Base-by-base conservation (phyloP, 768 basidiomycete species). In the Clavaria fumosa region DNA sequence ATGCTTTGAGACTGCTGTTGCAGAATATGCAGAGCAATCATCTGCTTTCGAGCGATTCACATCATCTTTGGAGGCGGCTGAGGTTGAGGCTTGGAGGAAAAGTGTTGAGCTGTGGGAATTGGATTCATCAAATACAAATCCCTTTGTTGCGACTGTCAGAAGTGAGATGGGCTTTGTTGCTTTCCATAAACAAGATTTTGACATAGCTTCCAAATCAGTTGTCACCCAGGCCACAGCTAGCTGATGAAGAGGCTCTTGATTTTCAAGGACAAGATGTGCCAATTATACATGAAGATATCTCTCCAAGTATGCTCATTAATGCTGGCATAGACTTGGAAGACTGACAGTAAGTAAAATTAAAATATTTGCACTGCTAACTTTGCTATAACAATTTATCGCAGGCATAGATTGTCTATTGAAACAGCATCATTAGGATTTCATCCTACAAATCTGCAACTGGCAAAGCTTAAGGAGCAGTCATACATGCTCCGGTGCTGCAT, bases 311-410 rank as follows among this genome's bases (percentile, higher is more conserved):
- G 7, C 43, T 63, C 11, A 46, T 61, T 26, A 42, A 40, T 0
- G 45, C 45, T 17, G 59, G 53, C 4, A 33, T 61, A 1, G 53
- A 61, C 21, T 20, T 62, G 5, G 57, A 63, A 38, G 54, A 55
- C 10, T 44, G 42, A 23, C 57, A 61, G 58, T 60, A 35, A 21
- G 55, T 52, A n/a, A n/a, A 11, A 38, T 15, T 37, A 9, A 23
- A 12, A 23, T 30, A 14, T 24, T 7, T 7, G 28, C 32, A 28
- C 22, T 12, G 19, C 18, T 18, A 7, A 4, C 12, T 23, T 30
- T 17, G 15, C 9, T 9, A 7, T 24, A 20, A 33, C 14, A 11
- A 15, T 26, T 12, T 11, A 17, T 19, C 15, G 27, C 28, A 53
- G 52, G 39, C 42, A 40, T 15, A 37, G 40, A 12, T 43, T 52